Conservation (phyloP, 148 eudicot species). For the Dianthus caryophyllus region DNA sequence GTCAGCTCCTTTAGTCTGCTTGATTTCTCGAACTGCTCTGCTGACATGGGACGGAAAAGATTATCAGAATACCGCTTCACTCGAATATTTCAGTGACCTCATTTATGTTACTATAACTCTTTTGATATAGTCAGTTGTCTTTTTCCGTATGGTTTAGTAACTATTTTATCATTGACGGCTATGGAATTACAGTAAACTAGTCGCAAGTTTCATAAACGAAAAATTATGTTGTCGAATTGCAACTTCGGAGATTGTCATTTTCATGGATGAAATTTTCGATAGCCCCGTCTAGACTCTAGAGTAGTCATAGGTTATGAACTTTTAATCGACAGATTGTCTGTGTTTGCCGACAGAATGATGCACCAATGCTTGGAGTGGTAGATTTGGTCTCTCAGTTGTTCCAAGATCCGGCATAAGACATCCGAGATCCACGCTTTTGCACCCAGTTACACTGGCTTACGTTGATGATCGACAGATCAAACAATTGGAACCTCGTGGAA, state of each 20-base stretch:
- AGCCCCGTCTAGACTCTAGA: too few species aligned
- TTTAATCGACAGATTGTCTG: not conserved
- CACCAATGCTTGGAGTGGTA: conserved; percentile 70
- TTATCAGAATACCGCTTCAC: too few species aligned
- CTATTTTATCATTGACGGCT: too few species aligned
- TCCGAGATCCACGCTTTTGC: not conserved
- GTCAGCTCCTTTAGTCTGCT: not conserved
- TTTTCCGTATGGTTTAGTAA: too few species aligned
- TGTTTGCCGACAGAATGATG: conserved; percentile 62
- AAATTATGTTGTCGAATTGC: not conserved
- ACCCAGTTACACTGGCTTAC: not conserved
- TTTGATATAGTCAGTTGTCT: too few species aligned
- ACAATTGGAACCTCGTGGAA: too few species aligned
- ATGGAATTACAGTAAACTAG: not conserved
- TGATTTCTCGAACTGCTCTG: not conserved
- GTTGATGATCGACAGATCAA: not conserved
- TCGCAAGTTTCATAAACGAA: not conserved
- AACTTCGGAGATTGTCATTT: not conserved
- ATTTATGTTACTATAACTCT: too few species aligned
- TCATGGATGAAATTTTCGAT: not conserved
- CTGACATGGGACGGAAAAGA: not conserved
- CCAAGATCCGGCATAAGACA: conserved; percentile 23
- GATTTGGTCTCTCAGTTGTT: conserved; percentile 69
- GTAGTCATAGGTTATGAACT: too few species aligned
- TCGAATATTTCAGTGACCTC: too few species aligned